Conservation (phyloP, 345 rosid species). For the Nephelium lappaceum region DNA sequence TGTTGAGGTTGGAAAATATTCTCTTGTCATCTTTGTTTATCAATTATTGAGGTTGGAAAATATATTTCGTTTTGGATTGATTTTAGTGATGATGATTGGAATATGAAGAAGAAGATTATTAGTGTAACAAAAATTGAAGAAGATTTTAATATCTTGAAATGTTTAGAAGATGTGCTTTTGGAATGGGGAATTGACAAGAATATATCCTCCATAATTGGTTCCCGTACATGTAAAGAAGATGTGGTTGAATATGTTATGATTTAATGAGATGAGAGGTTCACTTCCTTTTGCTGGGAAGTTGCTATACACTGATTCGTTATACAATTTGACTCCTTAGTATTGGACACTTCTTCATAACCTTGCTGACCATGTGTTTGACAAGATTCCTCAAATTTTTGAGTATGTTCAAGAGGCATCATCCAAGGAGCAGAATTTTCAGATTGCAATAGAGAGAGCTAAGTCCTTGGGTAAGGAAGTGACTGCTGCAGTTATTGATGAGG, state of each 20-base stretch:
- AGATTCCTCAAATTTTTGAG: neutral
- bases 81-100: slow-evolving; percentile 1
- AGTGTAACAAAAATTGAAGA: neutral
- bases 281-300: neutral
- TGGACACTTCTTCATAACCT: neutral
- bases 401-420: neutral
- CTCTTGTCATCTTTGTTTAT: no score
- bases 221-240: neutral
- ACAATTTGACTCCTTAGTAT: neutral
- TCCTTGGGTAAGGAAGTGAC: neutral
- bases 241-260: neutral
- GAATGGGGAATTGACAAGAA: neutral
- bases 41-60: neutral
- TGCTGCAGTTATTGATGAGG: neutral
- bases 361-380: neutral
- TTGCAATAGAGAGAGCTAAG: neutral
- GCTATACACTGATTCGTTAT: neutral
- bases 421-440: neutral
- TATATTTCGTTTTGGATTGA: neutral
- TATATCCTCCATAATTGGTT: neutral
- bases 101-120: neutral
- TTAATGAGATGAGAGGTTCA: neutral
- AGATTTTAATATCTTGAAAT: neutral
- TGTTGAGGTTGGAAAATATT: no score
- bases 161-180: neutral